These are phyloP conservation scores for Brasenia schreberi DNA, from an alignment of 164 flowering plant genomes.

Conservation along the genomic window DNA sequence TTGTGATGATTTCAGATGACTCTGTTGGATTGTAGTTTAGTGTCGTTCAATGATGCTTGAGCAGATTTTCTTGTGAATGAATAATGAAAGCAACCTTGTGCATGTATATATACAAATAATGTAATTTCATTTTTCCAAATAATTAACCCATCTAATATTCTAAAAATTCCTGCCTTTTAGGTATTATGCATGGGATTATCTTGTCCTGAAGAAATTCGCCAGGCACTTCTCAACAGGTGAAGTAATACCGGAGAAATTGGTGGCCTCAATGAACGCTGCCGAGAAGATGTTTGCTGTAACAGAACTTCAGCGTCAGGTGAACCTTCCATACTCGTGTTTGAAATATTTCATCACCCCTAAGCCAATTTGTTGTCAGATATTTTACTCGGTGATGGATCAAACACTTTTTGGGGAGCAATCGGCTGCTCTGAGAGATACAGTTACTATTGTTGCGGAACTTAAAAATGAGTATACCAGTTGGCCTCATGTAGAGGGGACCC, in stretches of 20 bases:
- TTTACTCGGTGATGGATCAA: constrained; percentile 78
- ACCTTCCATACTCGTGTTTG: neutral
- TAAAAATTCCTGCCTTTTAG: constrained; percentile 15
- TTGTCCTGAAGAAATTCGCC: constrained; percentile 81
- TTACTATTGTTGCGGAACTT: constrained; percentile 57
- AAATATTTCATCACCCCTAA: neutral
- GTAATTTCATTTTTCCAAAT: no score
- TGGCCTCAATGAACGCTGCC: constrained; percentile 70
- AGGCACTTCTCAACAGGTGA: constrained; percentile 87
- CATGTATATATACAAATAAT: no score
- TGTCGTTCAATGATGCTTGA: no score
- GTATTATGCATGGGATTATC: constrained; percentile 94
- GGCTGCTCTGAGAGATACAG: constrained; percentile 30
- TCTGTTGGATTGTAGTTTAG: no score
- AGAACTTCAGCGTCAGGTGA: constrained; percentile 93
- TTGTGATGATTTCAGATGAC: no score
- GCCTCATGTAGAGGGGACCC: constrained; percentile 86
- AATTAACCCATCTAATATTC: no score
- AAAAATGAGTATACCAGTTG: constrained; percentile 57
- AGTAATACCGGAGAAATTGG: constrained; percentile 71
- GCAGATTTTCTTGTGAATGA: no score
- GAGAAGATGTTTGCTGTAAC: constrained; percentile 88
- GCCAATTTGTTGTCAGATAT: constrained; percentile 31
- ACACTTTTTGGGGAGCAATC: constrained; percentile 55
- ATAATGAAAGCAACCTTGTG: no score